Base-by-base conservation (phyloP, 2,329 filamentous ascomycete genomes). In the Stagonosporopsis chrysanthemi region DNA sequence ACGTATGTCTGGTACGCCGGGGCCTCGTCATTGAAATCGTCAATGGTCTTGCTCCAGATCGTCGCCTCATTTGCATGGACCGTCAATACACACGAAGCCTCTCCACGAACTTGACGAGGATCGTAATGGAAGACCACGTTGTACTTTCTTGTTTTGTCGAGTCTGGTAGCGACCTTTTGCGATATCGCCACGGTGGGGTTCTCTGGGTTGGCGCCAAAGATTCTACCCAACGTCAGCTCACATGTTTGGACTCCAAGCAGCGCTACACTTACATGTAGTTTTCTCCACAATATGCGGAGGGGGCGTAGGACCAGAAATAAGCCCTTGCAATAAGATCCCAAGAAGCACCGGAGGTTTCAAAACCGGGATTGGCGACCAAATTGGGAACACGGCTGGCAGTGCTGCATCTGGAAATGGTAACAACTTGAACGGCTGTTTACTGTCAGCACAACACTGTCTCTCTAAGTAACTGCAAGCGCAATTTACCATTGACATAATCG, bases 401-500 rank as follows among this genome's bases (percentile, higher is more conserved):
- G 7, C 28, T 29, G 28, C 28, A 29, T 29, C 3, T 4, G 28
- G 28, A 29, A 4, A 29, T 12, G 28, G 28, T 29, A 12, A 29
- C 11, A 9, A 29, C 28, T 29, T 29, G 28, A 29, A 29, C 28
- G 7, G 28, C 28, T 29, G 11, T 12, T 29, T 29, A 12, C 3
- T 29, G 8, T 29, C 28, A 29, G 28, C 3, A 29, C 28, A 29
- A 29, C 9, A 29, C 3, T 2, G 3, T 12, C 8, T 12, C 28
- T 29, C 7, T 12, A 29, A 29, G 11, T 4, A 11, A 11, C 11
- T 4, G 28, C 28, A 29, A 29, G 11, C 12, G 3, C 28, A 26
- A 28, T 42, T 4, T 29, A 52, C 50, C 50, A 35, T 52, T 31
- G 4, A 44, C 35, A 8, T 41, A 33, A 19, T 52, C 42, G 4